These are phyloP conservation scores for Metschnikowia continentalis DNA, from an alignment of 805 yeast species.

Conservation along the genomic window DNA sequence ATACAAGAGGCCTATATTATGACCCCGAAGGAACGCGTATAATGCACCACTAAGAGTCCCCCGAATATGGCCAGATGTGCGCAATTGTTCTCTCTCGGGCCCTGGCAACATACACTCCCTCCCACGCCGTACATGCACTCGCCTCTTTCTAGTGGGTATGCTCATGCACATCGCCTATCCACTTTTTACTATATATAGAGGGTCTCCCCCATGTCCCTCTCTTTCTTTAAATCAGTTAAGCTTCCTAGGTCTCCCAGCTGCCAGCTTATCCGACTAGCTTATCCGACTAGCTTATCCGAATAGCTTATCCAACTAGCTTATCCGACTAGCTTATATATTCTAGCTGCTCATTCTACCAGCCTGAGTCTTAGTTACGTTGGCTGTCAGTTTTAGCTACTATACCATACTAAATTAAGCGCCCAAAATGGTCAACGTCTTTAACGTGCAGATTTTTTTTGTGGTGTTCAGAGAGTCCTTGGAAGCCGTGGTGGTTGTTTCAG, in stretches of 20 bases:
- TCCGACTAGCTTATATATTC: too few relatives aligned
- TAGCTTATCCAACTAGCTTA: too few relatives aligned
- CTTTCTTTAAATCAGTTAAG: not conserved
- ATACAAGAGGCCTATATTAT: too few relatives aligned
- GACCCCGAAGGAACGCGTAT: too few relatives aligned
- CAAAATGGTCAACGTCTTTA: constrained; percentile 53
- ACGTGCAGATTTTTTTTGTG: constrained; percentile 76
- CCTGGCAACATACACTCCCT: not conserved
- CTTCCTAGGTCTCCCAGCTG: not conserved
- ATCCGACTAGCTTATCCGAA: too few relatives aligned
- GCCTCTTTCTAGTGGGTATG: not conserved
- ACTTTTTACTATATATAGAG: not conserved
- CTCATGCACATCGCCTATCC: not conserved
- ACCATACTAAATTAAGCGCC: too few relatives aligned
- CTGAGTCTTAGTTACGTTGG: too few relatives aligned
- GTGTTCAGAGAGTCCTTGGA: constrained; percentile 92
- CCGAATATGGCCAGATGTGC: not conserved
- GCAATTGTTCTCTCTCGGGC: not conserved
- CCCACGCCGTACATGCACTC: not conserved
- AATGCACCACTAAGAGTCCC: too few relatives aligned
- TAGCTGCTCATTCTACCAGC: too few relatives aligned
- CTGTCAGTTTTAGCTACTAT: too few relatives aligned
- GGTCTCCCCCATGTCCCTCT: not conserved
- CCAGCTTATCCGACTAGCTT: not conserved
- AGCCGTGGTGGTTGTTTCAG: constrained; percentile 88